phyloP scores from a whole-genome alignment of 1,139 yeast species.

The Kodamaea ohmeri region DNA sequence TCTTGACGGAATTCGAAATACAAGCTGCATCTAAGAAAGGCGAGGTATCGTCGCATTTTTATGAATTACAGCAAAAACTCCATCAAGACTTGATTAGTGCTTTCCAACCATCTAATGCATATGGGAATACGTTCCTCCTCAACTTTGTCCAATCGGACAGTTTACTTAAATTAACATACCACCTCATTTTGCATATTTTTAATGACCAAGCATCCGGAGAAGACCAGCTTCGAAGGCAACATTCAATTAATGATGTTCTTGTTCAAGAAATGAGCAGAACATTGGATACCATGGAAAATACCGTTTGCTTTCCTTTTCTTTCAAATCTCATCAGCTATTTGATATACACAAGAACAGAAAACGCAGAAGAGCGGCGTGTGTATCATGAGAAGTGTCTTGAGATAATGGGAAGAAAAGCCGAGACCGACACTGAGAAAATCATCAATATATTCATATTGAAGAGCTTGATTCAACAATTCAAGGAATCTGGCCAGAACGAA shows the following conservation, averaged over 20 bases:
- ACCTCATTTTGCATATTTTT: constrained; percentile 12
- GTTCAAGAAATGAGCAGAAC: constrained; percentile 11
- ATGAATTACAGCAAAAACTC: constrained; percentile 18
- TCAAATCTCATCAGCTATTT: constrained; percentile 18
- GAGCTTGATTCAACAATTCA: constrained; percentile 18
- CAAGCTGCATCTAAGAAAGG: constrained; percentile 11
- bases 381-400: constrained; percentile 19
- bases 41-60: constrained; percentile 11
- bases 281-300: constrained; percentile 10
- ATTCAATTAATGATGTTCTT: constrained; percentile 3
- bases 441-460: constrained; percentile 23
- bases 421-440: constrained; percentile 22
- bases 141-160: constrained; percentile 22
- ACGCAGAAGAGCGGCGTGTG: constrained; percentile 16
- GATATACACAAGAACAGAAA: constrained; percentile 17
- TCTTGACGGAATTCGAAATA: constrained; percentile 26
- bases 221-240: constrained; percentile 4
- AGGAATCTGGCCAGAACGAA: constrained; percentile 22
- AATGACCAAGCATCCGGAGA: constrained; percentile 10
- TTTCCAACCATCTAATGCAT: constrained; percentile 14
- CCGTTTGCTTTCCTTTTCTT: constrained; percentile 19
- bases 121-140: constrained; percentile 20
- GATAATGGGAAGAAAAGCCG: constrained; percentile 14
- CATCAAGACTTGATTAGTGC: constrained; percentile 20
- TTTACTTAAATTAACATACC: constrained; percentile 15